Evolutionary conservation across 306 rosid species (phyloP).

Genomic region (Inga laurina): DNA sequence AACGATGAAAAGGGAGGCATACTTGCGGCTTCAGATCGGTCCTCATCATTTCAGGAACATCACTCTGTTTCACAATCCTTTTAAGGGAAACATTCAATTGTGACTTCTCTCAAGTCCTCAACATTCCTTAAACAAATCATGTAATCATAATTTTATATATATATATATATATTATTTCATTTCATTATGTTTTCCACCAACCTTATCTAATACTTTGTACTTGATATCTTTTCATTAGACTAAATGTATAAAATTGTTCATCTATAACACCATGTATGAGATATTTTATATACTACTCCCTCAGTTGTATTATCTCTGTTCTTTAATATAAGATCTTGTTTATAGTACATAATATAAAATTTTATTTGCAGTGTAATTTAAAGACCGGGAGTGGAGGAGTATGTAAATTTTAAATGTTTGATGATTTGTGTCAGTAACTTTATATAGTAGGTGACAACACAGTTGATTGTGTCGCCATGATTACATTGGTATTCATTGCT

Average conservation of each 20-base stretch:
- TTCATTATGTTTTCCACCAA: not conserved
- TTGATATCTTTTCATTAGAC: not conserved
- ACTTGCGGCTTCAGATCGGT: not conserved
- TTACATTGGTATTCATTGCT: not conserved
- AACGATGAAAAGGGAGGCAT: not conserved
- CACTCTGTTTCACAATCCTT: not conserved
- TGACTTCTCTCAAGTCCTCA: not conserved
- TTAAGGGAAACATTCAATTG: not conserved
- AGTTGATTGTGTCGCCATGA: slow-evolving; percentile 7
- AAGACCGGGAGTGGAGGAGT: too few relatives aligned
- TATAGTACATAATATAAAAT: too few relatives aligned
- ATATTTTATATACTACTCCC: too few relatives aligned
- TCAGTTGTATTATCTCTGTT: too few relatives aligned
- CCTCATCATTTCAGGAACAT: not conserved
- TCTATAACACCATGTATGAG: too few relatives aligned
- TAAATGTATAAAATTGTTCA: not conserved
- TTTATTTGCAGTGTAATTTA: too few relatives aligned
- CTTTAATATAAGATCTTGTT: too few relatives aligned
- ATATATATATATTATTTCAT: too few relatives aligned
- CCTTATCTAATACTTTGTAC: not conserved
- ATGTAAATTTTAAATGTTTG: not conserved
- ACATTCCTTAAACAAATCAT: not conserved
- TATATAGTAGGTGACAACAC: not conserved
- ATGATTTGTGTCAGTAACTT: not conserved
- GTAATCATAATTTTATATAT: not conserved